A percentile compares a stretch with the other conserved stretches of the same genome.
Evolutionary conservation across 1,139 yeast species (phyloP).

Genomic region (Blastobotrys proliferans): DNA sequence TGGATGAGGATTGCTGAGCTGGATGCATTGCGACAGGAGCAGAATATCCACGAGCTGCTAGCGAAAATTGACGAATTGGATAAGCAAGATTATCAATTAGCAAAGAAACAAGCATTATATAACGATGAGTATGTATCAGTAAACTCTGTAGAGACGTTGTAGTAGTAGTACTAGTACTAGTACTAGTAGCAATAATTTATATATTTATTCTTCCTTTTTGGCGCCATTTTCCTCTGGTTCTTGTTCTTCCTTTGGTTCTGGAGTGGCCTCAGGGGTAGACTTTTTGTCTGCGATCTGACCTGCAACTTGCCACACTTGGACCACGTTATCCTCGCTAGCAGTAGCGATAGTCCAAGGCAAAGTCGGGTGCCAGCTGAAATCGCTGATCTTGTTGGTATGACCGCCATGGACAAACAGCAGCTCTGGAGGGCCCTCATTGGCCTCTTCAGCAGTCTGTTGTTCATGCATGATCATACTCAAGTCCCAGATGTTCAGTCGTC

Average conservation of each 20-base stretch:
- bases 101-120: neutral
- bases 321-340: slow-evolving; percentile 84
- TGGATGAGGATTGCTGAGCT: slow-evolving; percentile 60
- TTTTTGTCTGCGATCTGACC: slow-evolving; percentile 40
- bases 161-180: neutral
- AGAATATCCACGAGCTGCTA: neutral
- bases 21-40: slow-evolving; percentile 24
- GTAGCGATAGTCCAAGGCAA: slow-evolving; percentile 78
- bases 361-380: slow-evolving; percentile 79
- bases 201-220: slow-evolving; percentile 2
- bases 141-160: slow-evolving; percentile 4
- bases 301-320: slow-evolving; percentile 72
- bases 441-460: slow-evolving; percentile 40
- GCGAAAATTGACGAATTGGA: neutral
- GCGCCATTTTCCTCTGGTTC: slow-evolving; percentile 22
- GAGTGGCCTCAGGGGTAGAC: neutral
- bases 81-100: neutral
- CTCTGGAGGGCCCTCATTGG: slow-evolving; percentile 43
- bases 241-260: slow-evolving; percentile 35
- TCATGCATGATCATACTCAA: slow-evolving; percentile 43
- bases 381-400: slow-evolving; percentile 84
- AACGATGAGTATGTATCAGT: neutral
- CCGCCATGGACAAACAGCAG: slow-evolving; percentile 66
- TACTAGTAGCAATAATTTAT: neutral
- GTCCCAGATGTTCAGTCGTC: slow-evolving; percentile 73